A percentile compares a stretch with the other conserved stretches of the same genome.
These are phyloP conservation scores for Epichloe sylvatica DNA, from an alignment of 2,329 filamentous ascomycete genomes.

Conservation along the genomic window DNA sequence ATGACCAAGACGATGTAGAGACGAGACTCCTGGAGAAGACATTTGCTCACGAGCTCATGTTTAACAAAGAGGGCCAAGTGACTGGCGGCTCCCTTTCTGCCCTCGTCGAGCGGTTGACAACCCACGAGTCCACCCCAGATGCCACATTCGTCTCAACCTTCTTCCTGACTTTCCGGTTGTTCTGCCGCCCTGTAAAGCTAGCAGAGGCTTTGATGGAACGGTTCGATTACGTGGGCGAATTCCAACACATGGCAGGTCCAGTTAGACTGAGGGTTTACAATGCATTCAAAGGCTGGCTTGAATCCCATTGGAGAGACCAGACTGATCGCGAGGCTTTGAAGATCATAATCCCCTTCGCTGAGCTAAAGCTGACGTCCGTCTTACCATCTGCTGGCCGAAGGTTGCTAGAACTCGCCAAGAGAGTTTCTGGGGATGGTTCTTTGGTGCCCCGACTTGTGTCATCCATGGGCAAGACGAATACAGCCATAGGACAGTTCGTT, in stretches of 20 bases:
- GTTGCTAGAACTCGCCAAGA: conserved; percentile 65
- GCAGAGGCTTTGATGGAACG: conserved; percentile 75
- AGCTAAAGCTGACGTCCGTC: conserved; percentile 50
- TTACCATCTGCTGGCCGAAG: conserved; percentile 68
- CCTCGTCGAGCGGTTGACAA: conserved; percentile 85
- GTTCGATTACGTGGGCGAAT: conserved; percentile 81
- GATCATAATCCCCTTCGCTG: conserved; percentile 68
- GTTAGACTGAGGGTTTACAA: conserved; percentile 90
- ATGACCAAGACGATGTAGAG: conserved; percentile 69
- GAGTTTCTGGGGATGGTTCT: conserved; percentile 59
- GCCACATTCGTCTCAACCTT: conserved; percentile 86
- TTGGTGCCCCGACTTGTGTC: conserved; percentile 73
- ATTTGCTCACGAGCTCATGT: conserved; percentile 78
- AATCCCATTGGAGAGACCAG: conserved; percentile 83
- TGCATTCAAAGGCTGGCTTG: conserved; percentile 91
- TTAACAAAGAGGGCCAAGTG: conserved; percentile 91
- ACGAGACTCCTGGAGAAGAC: conserved; percentile 80
- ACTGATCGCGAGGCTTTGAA: conserved; percentile 63
- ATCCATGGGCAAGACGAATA: conserved; percentile 77
- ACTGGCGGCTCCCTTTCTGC: conserved; percentile 82
- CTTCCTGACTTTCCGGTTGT: conserved; percentile 89
- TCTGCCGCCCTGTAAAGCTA: conserved; percentile 67
- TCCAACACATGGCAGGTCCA: conserved; percentile 56
- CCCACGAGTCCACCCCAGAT: conserved; percentile 84
- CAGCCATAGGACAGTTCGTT: conserved; percentile 56